Evolutionary conservation across 768 basidiomycete species (phyloP).

Genomic region (Podaxis pistillaris): DNA sequence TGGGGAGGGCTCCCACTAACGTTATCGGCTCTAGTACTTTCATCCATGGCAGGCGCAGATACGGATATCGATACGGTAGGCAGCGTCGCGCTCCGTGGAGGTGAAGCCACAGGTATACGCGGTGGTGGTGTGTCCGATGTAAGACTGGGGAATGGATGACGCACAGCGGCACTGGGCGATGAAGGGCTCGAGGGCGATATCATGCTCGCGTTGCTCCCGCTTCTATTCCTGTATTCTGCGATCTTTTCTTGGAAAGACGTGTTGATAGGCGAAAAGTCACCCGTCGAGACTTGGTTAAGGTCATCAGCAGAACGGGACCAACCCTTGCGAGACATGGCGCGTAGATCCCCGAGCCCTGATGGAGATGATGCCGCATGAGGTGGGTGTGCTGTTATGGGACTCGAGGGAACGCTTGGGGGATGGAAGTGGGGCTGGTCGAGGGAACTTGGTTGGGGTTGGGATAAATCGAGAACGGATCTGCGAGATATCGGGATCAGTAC

Average conservation of each 20-base stretch:
- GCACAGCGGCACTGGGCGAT: conserved; percentile 28
- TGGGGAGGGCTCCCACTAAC: conserved; percentile 8
- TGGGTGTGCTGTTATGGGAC: conserved; percentile 25
- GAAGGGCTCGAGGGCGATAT: conserved; percentile 34
- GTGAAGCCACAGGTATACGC: conserved; percentile 15
- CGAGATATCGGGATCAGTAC: neutral
- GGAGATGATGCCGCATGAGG: conserved; percentile 19
- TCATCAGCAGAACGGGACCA: conserved; percentile 86
- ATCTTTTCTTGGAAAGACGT: conserved; percentile 60
- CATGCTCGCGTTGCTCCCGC: conserved; percentile 52
- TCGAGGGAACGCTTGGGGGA: conserved; percentile 38
- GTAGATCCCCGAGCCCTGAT: conserved; percentile 59
- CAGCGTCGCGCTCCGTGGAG: conserved; percentile 34
- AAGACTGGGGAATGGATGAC: conserved; percentile 44
- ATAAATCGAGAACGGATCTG: conserved; percentile 69
- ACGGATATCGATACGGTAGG: conserved; percentile 46
- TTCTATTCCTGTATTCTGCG: conserved; percentile 62
- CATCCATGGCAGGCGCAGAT: conserved; percentile 41
- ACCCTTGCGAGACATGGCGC: conserved; percentile 62
- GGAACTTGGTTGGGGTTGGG: conserved; percentile 43
- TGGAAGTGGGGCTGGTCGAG: conserved; percentile 36
- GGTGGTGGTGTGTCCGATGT: conserved; percentile 31
- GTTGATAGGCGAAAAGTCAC: conserved; percentile 37
- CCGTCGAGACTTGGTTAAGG: conserved; percentile 51
- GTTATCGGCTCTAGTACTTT: conserved; percentile 10